Evolutionary conservation across 2,329 filamentous ascomycete species (phyloP).

Genomic region (Fusarium liriodendri): DNA sequence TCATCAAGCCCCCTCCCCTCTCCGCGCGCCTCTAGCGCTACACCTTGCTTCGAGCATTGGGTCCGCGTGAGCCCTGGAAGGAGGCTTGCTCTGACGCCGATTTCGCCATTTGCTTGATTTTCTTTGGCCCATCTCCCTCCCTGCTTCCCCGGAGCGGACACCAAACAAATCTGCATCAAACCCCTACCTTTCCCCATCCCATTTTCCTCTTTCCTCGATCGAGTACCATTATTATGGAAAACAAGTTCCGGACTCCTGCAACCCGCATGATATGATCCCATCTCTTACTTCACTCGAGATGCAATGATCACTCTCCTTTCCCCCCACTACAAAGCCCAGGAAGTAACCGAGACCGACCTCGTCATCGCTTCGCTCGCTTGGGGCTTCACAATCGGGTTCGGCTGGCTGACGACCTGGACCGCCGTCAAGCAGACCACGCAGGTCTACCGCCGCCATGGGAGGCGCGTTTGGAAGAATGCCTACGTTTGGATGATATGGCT

Average conservation of each 20-base stretch:
- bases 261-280: conserved; percentile 9
- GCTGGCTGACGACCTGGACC: conserved; percentile 53
- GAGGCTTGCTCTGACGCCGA: neutral
- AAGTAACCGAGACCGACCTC: conserved; percentile 37
- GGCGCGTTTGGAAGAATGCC: conserved; percentile 48
- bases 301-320: conserved; percentile 42
- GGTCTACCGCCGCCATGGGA: conserved; percentile 48
- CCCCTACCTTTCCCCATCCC: neutral
- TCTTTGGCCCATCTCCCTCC: neutral
- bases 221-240: conserved; percentile 20
- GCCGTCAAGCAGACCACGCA: conserved; percentile 50
- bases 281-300: neutral
- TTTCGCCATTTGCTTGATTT: neutral
- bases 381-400: conserved; percentile 55
- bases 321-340: conserved; percentile 32
- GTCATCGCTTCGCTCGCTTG: conserved; percentile 48
- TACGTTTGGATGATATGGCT: conserved; percentile 62
- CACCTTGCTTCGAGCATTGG: neutral
- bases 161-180: neutral
- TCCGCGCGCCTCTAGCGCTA: conserved; percentile 5
- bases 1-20: neutral
- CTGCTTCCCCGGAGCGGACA: neutral
- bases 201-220: neutral
- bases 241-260: conserved; percentile 7
- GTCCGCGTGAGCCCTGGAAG: neutral